phyloP scores from a whole-genome alignment of 2,329 filamentous ascomycete genomes.

The Fusarium aywerte region DNA sequence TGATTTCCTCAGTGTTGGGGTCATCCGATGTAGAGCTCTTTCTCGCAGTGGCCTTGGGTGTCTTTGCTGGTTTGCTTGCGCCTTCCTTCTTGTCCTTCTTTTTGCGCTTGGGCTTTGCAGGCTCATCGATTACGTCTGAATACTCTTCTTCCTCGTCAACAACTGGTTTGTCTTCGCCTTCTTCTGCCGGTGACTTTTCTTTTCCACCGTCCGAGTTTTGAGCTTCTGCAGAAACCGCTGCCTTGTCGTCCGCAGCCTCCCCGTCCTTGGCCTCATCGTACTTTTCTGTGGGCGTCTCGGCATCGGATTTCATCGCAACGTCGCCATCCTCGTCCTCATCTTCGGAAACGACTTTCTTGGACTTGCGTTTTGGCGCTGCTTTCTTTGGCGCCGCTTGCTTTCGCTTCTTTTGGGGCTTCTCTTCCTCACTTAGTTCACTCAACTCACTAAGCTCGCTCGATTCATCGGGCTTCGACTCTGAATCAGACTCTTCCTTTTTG shows the following conservation, averaged over 20 bases:
- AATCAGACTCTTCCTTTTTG: slow-evolving; percentile 40
- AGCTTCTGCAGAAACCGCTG: neutral
- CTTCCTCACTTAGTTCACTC: slow-evolving; percentile 43
- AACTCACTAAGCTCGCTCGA: slow-evolving; percentile 40
- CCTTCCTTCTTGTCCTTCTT: slow-evolving; percentile 57
- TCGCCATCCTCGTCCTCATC: slow-evolving; percentile 44
- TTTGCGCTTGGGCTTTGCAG: slow-evolving; percentile 67
- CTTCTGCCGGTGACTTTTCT: slow-evolving; percentile 18
- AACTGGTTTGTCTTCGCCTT: slow-evolving; percentile 36
- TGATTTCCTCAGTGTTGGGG: slow-evolving; percentile 82
- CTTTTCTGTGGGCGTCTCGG: slow-evolving; percentile 9
- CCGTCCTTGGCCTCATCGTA: slow-evolving; percentile 6
- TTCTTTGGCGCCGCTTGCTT: slow-evolving; percentile 29
- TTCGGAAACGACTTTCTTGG: slow-evolving; percentile 45
- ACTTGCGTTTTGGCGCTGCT: slow-evolving; percentile 13
- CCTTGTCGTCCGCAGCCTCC: neutral
- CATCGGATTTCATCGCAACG: slow-evolving; percentile 24
- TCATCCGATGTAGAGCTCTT: slow-evolving; percentile 55
- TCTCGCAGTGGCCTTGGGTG: slow-evolving; percentile 45
- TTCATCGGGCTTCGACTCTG: slow-evolving; percentile 29
- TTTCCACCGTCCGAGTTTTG: slow-evolving; percentile 10
- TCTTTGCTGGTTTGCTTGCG: slow-evolving; percentile 43
- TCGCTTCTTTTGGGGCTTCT: slow-evolving; percentile 38
- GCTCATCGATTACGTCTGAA: slow-evolving; percentile 76
- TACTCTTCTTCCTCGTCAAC: slow-evolving; percentile 54